Conservation (phyloP, 2,329 filamentous ascomycete species). For the Drechslera avenae region DNA sequence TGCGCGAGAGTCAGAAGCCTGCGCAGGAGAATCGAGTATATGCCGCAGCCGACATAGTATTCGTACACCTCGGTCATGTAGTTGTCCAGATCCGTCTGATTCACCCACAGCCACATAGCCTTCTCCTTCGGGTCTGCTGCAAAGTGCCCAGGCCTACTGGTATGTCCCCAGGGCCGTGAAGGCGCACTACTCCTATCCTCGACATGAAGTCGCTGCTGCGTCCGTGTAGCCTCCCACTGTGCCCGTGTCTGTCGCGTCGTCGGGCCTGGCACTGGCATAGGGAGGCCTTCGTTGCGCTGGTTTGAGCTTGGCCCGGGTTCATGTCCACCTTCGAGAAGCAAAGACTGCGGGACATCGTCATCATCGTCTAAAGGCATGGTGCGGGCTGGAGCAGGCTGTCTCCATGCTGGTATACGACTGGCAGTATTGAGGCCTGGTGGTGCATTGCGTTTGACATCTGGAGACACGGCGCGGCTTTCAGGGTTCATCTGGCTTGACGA, state of each 20-base stretch:
- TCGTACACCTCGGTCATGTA: conserved; percentile 86
- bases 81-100: conserved; percentile 84
- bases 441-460: conserved; percentile 38
- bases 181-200: conserved; percentile 27
- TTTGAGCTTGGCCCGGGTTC: conserved; percentile 34
- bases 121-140: conserved; percentile 68
- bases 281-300: conserved; percentile 37
- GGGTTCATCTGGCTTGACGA: conserved; percentile 55
- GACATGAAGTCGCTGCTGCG: conserved; percentile 53
- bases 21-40: conserved; percentile 81
- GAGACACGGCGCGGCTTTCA: conserved; percentile 49
- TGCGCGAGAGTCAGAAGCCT: conserved; percentile 77
- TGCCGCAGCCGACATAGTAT: conserved; percentile 81
- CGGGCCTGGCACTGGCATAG: conserved; percentile 51
- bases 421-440: conserved; percentile 33
- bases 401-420: conserved; percentile 46
- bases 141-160: conserved; percentile 33
- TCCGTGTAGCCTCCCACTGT: conserved; percentile 58
- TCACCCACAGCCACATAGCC: conserved; percentile 91
- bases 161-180: conserved; percentile 28
- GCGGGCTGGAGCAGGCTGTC: conserved; percentile 34
- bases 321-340: conserved; percentile 62
- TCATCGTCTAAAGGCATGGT: conserved; percentile 54
- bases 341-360: conserved; percentile 61
- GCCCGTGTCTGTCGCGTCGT: conserved; percentile 51